A percentile compares a stretch with the other conserved stretches of the same genome.
Evolutionary conservation across 78 protist species (phyloP).

Genomic region (Fonticula alba): DNA sequence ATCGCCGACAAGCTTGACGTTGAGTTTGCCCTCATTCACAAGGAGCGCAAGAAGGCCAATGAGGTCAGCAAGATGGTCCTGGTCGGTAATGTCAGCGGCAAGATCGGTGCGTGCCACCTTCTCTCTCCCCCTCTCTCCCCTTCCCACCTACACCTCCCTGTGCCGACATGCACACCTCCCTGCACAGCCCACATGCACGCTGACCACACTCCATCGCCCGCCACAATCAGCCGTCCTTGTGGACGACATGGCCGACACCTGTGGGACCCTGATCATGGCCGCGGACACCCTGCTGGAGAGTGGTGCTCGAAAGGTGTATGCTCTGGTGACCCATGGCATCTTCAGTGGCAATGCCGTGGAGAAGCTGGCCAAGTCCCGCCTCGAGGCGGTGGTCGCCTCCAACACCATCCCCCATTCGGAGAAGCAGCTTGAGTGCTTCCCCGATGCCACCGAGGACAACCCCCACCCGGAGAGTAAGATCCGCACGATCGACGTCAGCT

Average conservation of each 20-base stretch:
- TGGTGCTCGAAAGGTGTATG: constrained; percentile 31
- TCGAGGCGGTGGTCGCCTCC: constrained; percentile 41
- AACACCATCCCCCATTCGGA: constrained; percentile 60
- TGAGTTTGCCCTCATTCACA: constrained; percentile 42
- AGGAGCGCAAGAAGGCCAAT: constrained; percentile 44
- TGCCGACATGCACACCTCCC: too few species aligned
- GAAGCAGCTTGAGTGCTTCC: too few species aligned
- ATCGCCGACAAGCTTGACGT: constrained; percentile 30
- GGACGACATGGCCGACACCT: constrained; percentile 49
- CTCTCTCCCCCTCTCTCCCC: too few species aligned
- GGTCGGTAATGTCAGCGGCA: constrained; percentile 24
- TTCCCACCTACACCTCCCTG: too few species aligned
- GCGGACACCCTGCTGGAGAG: constrained; percentile 31
- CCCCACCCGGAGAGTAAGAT: too few species aligned
- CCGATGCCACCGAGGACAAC: too few species aligned
- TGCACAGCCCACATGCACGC: too few species aligned
- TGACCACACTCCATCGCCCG: too few species aligned
- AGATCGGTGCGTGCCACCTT: too few species aligned
- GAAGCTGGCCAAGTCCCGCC: constrained; percentile 26
- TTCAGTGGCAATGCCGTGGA: constrained; percentile 37
- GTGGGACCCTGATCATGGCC: constrained; percentile 27
- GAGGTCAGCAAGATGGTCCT: constrained; percentile 26
- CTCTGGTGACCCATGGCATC: constrained; percentile 36
- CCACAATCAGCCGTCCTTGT: constrained; percentile 26
- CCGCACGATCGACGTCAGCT: constrained; percentile 63